phyloP scores from a whole-genome alignment of 257 asterid species.

The Penstemon davidsonii region DNA sequence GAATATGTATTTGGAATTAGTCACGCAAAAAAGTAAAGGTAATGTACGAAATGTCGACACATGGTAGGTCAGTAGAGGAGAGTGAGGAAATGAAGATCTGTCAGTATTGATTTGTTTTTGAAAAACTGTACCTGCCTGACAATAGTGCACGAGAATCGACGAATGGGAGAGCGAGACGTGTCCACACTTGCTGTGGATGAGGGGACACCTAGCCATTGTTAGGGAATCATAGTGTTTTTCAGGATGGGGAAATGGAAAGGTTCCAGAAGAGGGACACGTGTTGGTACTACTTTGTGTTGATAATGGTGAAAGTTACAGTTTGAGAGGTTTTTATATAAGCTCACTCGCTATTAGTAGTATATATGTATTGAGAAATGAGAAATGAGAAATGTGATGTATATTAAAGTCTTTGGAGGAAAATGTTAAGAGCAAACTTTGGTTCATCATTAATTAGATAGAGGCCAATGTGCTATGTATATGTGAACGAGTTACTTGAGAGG shows the following conservation, averaged over 20 bases:
- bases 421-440: too few relatives aligned
- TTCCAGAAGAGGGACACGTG: conserved; percentile 47
- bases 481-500: too few relatives aligned
- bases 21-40: conserved; percentile 4
- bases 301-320: conserved; percentile 27
- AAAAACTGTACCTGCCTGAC: too few relatives aligned
- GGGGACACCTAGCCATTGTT: conserved; percentile 32
- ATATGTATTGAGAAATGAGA: too few relatives aligned
- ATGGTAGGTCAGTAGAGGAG: conserved; percentile 18
- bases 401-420: too few relatives aligned
- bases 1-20: conserved; percentile 5
- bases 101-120: not conserved
- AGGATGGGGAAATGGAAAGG: conserved; percentile 22
- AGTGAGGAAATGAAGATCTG: not conserved
- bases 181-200: conserved; percentile 18
- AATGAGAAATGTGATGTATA: not conserved
- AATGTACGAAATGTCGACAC: conserved; percentile 36
- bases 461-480: too few relatives aligned
- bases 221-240: conserved; percentile 29
- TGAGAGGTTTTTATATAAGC: conserved; percentile 6
- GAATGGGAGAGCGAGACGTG: conserved; percentile 35
- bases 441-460: not conserved
- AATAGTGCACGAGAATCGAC: not conserved
- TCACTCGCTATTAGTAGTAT: conserved; percentile 21
- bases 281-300: conserved; percentile 21